phyloP scores from a whole-genome alignment of 1,284 basidiomycete species.

The Leccinum cinnamomeum region DNA sequence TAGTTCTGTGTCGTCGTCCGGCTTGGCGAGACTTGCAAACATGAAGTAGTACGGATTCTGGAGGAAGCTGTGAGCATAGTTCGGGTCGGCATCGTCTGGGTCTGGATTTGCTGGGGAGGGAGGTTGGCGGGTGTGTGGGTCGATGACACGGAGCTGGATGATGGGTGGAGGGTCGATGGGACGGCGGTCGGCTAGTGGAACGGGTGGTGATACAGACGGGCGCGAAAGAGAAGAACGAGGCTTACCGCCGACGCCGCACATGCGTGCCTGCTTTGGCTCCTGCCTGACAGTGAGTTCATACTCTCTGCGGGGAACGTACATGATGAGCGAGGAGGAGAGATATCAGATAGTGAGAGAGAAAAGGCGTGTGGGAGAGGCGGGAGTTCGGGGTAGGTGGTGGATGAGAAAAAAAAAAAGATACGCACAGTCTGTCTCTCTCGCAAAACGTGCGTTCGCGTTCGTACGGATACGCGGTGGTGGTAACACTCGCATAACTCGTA shows the following conservation, averaged over 20 bases:
- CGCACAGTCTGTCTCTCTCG: too few relatives aligned
- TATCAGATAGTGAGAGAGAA: constrained; percentile 20
- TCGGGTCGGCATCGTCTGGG: constrained; percentile 37
- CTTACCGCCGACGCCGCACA: constrained; percentile 92
- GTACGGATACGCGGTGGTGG: too few relatives aligned
- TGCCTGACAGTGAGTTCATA: constrained; percentile 85
- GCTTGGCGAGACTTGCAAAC: constrained; percentile 86
- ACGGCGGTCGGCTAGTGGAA: constrained; percentile 73
- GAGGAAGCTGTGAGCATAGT: constrained; percentile 52
- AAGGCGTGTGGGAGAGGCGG: not conserved
- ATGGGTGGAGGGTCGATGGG: constrained; percentile 97
- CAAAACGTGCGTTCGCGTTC: too few relatives aligned
- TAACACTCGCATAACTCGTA: too few relatives aligned
- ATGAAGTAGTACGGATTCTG: constrained; percentile 96
- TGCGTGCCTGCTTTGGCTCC: constrained; percentile 87
- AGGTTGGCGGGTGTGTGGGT: constrained; percentile 50
- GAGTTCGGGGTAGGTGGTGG: too few relatives aligned
- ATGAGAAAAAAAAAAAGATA: too few relatives aligned
- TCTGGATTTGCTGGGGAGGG: constrained; percentile 26
- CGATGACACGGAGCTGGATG: constrained; percentile 81
- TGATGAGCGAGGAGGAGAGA: constrained; percentile 5
- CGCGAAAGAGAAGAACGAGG: constrained; percentile 39
- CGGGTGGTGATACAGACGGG: constrained; percentile 10
- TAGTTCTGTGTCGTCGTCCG: constrained; percentile 88
- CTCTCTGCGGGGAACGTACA: constrained; percentile 47